phyloP scores from a whole-genome alignment of 140 eudicot species.

The Ambrosia hybrid region DNA sequence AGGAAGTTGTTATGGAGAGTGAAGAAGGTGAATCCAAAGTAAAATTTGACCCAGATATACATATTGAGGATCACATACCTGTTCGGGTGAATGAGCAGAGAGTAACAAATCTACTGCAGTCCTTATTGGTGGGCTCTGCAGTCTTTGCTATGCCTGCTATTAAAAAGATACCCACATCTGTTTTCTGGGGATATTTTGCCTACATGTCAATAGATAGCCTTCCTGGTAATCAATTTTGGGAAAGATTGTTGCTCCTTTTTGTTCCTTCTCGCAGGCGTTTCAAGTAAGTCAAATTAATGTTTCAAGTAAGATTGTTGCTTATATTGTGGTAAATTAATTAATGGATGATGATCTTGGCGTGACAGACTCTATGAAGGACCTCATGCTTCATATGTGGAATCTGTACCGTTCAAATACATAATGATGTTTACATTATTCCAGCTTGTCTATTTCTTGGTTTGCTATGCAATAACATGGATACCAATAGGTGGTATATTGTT shows the following conservation, averaged over 20 bases:
- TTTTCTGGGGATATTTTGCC: constrained; percentile 96
- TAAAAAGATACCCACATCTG: constrained; percentile 79
- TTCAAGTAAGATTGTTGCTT: too few relatives aligned
- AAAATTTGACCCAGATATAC: constrained; percentile 62
- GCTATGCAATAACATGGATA: constrained; percentile 92
- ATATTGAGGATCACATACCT: constrained; percentile 77
- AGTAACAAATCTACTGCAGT: constrained; percentile 81
- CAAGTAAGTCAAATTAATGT: constrained; percentile 52
- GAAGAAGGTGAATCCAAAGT: constrained; percentile 49
- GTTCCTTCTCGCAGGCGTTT: constrained; percentile 76
- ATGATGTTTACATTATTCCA: constrained; percentile 70
- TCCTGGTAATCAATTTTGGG: constrained; percentile 97
- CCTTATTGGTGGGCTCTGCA: constrained; percentile 64
- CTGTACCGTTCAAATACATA: constrained; percentile 86
- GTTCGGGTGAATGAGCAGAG: constrained; percentile 95
- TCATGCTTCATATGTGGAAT: constrained; percentile 89
- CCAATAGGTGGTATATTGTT: constrained; percentile 90
- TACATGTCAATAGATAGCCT: constrained; percentile 99
- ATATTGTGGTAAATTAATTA: too few relatives aligned
- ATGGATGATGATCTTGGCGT: too few relatives aligned
- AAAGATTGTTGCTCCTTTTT: constrained; percentile 76
- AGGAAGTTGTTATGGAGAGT: constrained; percentile 63
- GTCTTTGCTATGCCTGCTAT: constrained; percentile 78
- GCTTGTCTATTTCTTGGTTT: constrained; percentile 60
- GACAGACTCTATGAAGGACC: constrained; percentile 57